These are phyloP conservation scores for Beauveria sp. DNA, from an alignment of 2,329 filamentous ascomycete species.

Conservation along the genomic window DNA sequence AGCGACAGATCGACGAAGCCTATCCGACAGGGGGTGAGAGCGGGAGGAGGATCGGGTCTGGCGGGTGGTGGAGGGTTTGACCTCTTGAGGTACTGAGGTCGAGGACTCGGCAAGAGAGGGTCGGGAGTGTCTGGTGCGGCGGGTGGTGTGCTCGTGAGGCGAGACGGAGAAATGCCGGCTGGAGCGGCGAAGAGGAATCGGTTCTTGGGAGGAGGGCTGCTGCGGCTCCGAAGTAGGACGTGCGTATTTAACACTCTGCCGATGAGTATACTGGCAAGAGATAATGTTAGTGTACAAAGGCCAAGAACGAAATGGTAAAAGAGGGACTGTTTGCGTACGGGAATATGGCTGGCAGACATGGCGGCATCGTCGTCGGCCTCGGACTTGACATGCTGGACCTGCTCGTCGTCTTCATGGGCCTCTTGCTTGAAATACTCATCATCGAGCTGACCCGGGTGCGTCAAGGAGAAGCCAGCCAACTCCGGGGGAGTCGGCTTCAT, in stretches of 20 bases:
- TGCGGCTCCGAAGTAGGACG: background rate
- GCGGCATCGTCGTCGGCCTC: conserved; percentile 7
- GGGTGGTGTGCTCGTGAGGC: conserved; percentile 25
- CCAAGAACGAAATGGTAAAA: background rate
- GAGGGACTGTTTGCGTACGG: background rate
- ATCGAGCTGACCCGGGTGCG: background rate
- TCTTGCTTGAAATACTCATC: conserved; percentile 4
- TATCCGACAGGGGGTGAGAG: conserved; percentile 26
- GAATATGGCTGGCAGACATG: background rate
- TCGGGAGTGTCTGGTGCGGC: conserved; percentile 23
- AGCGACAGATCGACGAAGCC: conserved; percentile 27
- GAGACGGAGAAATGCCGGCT: conserved; percentile 26
- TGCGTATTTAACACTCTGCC: background rate
- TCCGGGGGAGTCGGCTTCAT: conserved; percentile 72
- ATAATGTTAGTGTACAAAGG: background rate
- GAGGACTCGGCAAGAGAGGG: conserved; percentile 24
- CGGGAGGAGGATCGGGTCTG: conserved; percentile 22
- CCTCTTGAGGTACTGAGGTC: conserved; percentile 16
- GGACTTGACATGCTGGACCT: conserved; percentile 13
- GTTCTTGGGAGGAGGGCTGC: background rate
- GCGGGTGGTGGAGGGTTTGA: conserved; percentile 17
- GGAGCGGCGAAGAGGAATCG: conserved; percentile 16
- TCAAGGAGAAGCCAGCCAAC: conserved; percentile 63
- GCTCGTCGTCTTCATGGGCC: conserved; percentile 20
- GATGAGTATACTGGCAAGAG: background rate